These are phyloP conservation scores for Mallotus nudiflorus DNA, from an alignment of 345 rosid species.

Conservation along the genomic window DNA sequence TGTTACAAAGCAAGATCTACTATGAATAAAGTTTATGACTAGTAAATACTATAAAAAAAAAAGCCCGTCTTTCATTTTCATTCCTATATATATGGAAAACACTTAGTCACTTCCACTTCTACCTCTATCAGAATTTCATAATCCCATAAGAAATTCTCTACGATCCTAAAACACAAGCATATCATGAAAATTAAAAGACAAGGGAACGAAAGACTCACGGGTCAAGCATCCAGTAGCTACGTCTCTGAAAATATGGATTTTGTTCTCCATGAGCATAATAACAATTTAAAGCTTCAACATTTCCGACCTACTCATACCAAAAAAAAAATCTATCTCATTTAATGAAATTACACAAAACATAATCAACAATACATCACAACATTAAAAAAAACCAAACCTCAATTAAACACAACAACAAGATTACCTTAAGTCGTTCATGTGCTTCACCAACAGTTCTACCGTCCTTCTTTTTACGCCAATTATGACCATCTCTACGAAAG, in stretches of 20 bases:
- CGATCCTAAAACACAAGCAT: too few species aligned
- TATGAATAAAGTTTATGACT: too few species aligned
- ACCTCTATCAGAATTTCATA: constrained; percentile 1
- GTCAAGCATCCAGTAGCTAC: constrained; percentile 97
- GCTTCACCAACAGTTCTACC: constrained; percentile 95
- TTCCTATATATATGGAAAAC: too few species aligned
- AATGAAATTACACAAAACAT: too few species aligned
- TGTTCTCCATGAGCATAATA: constrained; percentile 96
- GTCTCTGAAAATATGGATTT: constrained; percentile 76
- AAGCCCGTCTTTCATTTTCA: too few species aligned
- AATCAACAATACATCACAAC: too few species aligned
- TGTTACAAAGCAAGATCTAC: not conserved
- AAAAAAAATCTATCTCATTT: too few species aligned
- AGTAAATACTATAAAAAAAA: too few species aligned
- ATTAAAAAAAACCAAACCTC: too few species aligned
- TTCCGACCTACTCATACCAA: constrained; percentile 99
- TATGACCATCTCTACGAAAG: constrained; percentile 90
- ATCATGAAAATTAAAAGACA: not conserved
- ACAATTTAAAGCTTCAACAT: constrained; percentile 78
- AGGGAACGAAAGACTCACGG: constrained; percentile 54
- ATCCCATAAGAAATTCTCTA: too few species aligned
- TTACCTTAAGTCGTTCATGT: constrained; percentile 93
- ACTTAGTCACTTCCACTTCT: not conserved
- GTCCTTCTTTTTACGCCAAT: constrained; percentile 82
- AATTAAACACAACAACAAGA: constrained; percentile 25